Conservation (phyloP, 148 eudicot genomes). For the Nyssa sinensis region DNA sequence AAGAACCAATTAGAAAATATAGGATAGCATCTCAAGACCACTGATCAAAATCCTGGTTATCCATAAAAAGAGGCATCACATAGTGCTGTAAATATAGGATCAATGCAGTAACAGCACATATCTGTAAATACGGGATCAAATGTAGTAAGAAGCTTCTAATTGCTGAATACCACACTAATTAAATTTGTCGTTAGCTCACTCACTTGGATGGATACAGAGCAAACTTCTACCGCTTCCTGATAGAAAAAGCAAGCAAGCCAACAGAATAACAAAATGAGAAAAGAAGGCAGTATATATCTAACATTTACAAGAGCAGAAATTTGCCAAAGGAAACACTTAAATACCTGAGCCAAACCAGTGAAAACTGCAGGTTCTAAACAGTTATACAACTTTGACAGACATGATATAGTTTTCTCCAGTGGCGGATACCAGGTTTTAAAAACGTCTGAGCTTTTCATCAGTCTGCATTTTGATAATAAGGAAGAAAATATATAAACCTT, state of each 20-base stretch:
- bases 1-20: constrained; percentile 11
- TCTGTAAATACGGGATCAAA: too few relatives aligned
- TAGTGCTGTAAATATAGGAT: not conserved
- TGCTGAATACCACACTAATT: not conserved
- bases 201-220: constrained; percentile 89
- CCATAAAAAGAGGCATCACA: not conserved
- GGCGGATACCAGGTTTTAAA: constrained; percentile 89
- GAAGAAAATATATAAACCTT: not conserved
- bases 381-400: constrained; percentile 78
- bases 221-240: constrained; percentile 98
- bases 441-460: constrained; percentile 59
- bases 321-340: not conserved
- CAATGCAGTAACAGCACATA: not conserved
- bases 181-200: constrained; percentile 22
- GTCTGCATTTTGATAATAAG: constrained; percentile 41
- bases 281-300: not conserved
- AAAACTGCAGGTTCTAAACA: constrained; percentile 86
- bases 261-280: constrained; percentile 10
- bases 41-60: not conserved
- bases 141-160: too few relatives aligned
- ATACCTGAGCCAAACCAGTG: constrained; percentile 98
- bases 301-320: not conserved
- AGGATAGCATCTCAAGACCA: not conserved
- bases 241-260: constrained; percentile 20
- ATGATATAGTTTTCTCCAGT: constrained; percentile 85